phyloP scores from a whole-genome alignment of 1,284 basidiomycete species.

The Heterobasidion irregulare region DNA sequence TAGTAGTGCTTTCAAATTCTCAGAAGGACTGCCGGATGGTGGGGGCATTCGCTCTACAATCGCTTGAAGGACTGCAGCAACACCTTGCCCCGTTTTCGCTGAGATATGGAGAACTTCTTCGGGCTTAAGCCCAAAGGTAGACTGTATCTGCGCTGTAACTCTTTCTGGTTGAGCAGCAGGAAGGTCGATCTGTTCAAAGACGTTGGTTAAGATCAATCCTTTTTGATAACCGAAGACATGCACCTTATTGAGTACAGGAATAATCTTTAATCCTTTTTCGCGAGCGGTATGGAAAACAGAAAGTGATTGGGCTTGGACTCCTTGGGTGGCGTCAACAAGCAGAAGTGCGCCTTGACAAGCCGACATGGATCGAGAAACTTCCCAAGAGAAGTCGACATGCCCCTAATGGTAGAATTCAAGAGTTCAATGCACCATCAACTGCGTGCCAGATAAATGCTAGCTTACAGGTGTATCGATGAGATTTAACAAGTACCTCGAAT shows the following conservation, averaged over 20 bases:
- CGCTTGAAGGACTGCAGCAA: slow-evolving; percentile 68
- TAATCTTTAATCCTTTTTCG: slow-evolving; percentile 77
- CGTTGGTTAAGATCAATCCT: neutral
- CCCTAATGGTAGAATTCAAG: slow-evolving; percentile 39
- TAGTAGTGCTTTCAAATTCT: slow-evolving; percentile 76
- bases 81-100: slow-evolving; percentile 88
- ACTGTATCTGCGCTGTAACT: slow-evolving; percentile 73
- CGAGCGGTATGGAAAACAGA: slow-evolving; percentile 89
- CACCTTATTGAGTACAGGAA: slow-evolving; percentile 95
- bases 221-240: slow-evolving; percentile 5
- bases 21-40: slow-evolving; percentile 44
- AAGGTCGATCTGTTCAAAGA: slow-evolving; percentile 65
- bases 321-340: slow-evolving; percentile 92
- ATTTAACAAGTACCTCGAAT: slow-evolving; percentile 74
- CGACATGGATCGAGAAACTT: slow-evolving; percentile 87
- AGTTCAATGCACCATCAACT: neutral
- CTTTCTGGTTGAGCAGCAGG: slow-evolving; percentile 78
- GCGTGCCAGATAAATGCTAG: slow-evolving; percentile 3
- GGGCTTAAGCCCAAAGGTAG: slow-evolving; percentile 74
- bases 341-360: slow-evolving; percentile 93
- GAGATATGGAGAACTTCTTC: slow-evolving; percentile 73
- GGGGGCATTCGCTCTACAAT: slow-evolving; percentile 82
- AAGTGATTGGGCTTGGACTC: slow-evolving; percentile 96
- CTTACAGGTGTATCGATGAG: slow-evolving; percentile 91
- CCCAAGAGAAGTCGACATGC: slow-evolving; percentile 96